These are phyloP conservation scores for Leishmania amazonensis DNA, from an alignment of 208 protist genomes.

Conservation along the genomic window DNA sequence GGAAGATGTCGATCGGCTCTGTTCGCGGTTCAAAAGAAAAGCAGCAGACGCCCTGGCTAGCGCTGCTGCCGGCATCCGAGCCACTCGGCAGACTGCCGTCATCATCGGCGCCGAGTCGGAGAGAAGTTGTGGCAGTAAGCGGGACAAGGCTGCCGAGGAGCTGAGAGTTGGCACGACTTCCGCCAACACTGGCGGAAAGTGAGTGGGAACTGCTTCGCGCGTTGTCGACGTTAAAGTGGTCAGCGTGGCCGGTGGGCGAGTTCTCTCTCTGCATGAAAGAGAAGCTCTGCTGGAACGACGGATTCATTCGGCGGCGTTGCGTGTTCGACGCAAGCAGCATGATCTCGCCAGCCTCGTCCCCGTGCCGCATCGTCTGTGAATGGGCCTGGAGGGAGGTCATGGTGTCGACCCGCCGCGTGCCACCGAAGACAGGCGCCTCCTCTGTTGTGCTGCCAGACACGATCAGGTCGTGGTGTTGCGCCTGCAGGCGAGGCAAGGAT, in stretches of 20 bases:
- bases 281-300: constrained; percentile 19
- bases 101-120: background rate
- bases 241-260: constrained; percentile 10
- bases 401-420: background rate
- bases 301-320: background rate
- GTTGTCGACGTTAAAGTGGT: constrained; percentile 3
- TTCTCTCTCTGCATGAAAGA: constrained; percentile 9
- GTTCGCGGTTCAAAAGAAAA: constrained; percentile 70
- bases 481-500: background rate
- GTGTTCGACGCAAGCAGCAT: constrained; percentile 25
- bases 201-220: constrained; percentile 8
- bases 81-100: background rate
- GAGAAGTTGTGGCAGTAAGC: background rate
- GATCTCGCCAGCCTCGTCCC: constrained; percentile 20
- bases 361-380: background rate
- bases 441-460: background rate
- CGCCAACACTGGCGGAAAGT: constrained; percentile 2
- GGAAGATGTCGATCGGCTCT: constrained; percentile 83
- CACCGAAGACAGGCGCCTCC: background rate
- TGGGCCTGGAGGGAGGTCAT: background rate
- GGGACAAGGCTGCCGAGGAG: constrained; percentile 17
- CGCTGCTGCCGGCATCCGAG: background rate
- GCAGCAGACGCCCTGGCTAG: background rate
- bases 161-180: background rate
- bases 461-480: background rate